Percentiles rank a stretch among this genome's conserved stretches.
phyloP scores from a whole-genome alignment of 2,329 filamentous ascomycete species.

The Beauveria sp. region DNA sequence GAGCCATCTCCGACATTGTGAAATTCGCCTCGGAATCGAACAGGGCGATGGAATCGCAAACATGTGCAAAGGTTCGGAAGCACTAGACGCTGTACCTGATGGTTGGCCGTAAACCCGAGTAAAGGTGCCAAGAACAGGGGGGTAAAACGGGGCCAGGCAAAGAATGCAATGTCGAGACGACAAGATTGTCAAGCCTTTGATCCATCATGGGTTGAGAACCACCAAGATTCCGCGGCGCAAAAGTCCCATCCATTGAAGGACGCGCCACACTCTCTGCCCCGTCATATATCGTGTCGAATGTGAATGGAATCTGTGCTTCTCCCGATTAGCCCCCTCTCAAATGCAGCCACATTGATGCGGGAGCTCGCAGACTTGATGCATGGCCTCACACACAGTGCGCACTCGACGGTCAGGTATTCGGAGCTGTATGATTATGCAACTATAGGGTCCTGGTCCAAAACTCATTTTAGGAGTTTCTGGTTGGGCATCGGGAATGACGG shows the following conservation, averaged over 20 bases:
- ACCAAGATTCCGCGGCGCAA: neutral
- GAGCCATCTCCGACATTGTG: constrained; percentile 60
- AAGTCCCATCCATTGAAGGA: neutral
- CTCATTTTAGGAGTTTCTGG: too few relatives aligned
- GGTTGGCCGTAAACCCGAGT: constrained; percentile 68
- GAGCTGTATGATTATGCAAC: too few relatives aligned
- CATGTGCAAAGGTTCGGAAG: too few relatives aligned
- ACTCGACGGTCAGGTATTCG: neutral
- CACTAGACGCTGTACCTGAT: constrained; percentile 63
- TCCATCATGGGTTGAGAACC: too few relatives aligned
- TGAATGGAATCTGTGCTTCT: neutral
- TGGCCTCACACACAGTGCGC: neutral
- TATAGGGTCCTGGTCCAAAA: too few relatives aligned
- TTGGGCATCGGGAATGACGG: too few relatives aligned
- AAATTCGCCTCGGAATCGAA: too few relatives aligned
- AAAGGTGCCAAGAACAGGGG: neutral
- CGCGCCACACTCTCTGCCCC: neutral
- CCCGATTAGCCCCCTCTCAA: neutral
- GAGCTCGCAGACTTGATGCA: neutral
- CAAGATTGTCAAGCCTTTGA: too few relatives aligned
- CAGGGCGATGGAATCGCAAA: too few relatives aligned
- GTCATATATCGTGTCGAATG: neutral
- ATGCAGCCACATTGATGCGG: neutral
- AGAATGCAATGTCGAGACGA: neutral
- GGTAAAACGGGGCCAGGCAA: neutral